phyloP scores from a whole-genome alignment of 148 eudicot species.

The Amaranthus hypochondriacus region DNA sequence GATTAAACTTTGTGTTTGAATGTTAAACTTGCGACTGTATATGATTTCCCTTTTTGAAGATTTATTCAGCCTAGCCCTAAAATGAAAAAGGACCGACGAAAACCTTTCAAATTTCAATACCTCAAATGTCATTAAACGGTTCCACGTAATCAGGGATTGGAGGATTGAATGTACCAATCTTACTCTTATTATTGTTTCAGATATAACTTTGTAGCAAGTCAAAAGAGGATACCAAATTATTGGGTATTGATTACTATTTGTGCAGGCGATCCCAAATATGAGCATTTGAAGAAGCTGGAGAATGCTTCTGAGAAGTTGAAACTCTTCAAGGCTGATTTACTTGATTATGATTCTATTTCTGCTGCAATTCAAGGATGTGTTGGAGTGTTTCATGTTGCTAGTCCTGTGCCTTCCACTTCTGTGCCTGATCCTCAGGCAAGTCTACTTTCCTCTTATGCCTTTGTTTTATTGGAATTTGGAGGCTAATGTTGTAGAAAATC shows the following conservation, averaged over 20 bases:
- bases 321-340: conserved; percentile 40
- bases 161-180: no score
- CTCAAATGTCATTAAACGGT: no score
- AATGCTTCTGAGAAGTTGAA: conserved; percentile 41
- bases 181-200: no score
- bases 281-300: conserved; percentile 34
- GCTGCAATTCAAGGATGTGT: conserved; percentile 39
- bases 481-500: background rate
- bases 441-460: background rate
- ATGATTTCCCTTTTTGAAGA: no score
- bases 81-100: no score
- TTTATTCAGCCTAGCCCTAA: no score
- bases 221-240: background rate
- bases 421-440: conserved; percentile 46
- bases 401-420: conserved; percentile 42
- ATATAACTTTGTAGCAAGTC: background rate
- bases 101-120: no score
- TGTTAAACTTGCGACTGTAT: no score
- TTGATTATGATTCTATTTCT: conserved; percentile 35
- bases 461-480: background rate
- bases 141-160: no score
- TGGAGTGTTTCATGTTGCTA: conserved; percentile 53
- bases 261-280: conserved; percentile 39
- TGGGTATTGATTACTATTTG: background rate
- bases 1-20: no score